phyloP scores from a whole-genome alignment of 2,329 filamentous ascomycete species.

The Sclerotinia trifoliorum region DNA sequence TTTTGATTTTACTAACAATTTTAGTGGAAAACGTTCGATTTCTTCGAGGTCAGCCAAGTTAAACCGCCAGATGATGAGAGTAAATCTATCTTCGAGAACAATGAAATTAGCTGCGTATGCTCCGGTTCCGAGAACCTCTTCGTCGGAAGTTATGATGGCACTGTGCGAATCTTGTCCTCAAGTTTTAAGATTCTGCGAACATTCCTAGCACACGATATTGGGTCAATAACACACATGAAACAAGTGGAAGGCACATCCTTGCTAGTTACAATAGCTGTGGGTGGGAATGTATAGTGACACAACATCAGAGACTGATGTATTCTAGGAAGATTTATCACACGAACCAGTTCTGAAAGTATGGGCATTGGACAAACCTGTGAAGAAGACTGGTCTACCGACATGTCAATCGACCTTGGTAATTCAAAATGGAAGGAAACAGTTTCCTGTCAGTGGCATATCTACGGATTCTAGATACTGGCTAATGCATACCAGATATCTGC shows the following conservation, averaged over 20 bases:
- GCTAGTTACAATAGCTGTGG: constrained; percentile 74
- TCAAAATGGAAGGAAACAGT: constrained; percentile 86
- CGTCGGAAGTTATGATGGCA: constrained; percentile 79
- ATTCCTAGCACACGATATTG: constrained; percentile 81
- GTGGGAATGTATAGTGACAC: constrained; percentile 28
- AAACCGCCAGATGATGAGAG: constrained; percentile 75
- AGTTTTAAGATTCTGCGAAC: constrained; percentile 82
- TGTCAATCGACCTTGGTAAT: constrained; percentile 84
- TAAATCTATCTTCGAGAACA: constrained; percentile 75
- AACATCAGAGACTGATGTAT: constrained; percentile 34
- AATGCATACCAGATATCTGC: constrained; percentile 65
- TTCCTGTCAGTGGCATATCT: constrained; percentile 62
- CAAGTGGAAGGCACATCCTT: constrained; percentile 85
- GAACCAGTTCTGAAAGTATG: constrained; percentile 96
- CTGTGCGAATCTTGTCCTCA: constrained; percentile 82
- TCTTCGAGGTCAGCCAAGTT: constrained; percentile 92
- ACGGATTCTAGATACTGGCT: neutral
- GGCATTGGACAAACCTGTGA: constrained; percentile 90
- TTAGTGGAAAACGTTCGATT: constrained; percentile 98
- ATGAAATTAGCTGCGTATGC: constrained; percentile 78
- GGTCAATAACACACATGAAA: constrained; percentile 84
- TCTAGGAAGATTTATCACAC: constrained; percentile 77
- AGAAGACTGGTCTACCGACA: constrained; percentile 85
- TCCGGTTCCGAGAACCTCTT: constrained; percentile 89
- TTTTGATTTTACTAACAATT: constrained; percentile 17